phyloP scores from a whole-genome alignment of 805 yeast genomes.

The Pichia paraexigua region DNA sequence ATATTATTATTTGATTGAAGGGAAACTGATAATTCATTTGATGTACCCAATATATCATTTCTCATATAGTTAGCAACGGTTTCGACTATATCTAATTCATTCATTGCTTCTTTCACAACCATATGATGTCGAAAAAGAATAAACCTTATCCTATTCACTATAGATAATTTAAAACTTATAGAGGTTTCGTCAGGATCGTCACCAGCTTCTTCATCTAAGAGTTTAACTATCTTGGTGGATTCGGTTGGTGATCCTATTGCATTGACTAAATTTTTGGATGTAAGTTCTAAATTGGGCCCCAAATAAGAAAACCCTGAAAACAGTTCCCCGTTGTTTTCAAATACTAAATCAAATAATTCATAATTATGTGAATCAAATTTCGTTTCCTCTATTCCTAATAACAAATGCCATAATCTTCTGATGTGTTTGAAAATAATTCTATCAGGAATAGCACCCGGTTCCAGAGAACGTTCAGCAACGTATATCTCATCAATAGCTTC shows the following conservation, averaged over 20 bases:
- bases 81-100: neutral
- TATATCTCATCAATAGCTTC: conserved; percentile 13
- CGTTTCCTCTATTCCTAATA: conserved; percentile 20
- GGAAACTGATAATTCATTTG: neutral
- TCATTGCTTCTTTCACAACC: neutral
- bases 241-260: conserved; percentile 3
- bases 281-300: neutral
- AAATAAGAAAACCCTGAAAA: conserved; percentile 3
- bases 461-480: conserved; percentile 5
- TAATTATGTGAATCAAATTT: conserved; percentile 13
- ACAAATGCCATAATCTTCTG: conserved; percentile 19
- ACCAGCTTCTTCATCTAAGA: conserved; percentile 1
- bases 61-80: neutral
- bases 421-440: conserved; percentile 11
- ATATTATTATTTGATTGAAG: neutral
- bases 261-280: neutral
- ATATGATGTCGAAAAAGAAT: conserved; percentile 5
- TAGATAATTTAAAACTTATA: conserved; percentile 5
- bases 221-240: conserved; percentile 1
- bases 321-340: neutral
- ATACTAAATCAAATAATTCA: conserved; percentile 13
- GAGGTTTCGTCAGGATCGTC: neutral
- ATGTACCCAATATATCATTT: neutral
- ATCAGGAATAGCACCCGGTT: conserved; percentile 4
- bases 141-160: conserved; percentile 5